Evolutionary conservation across 23 red algal species (phyloP), one percentile per base, ranked within the genome.

Genomic region (Gracilaria domingensis): DNA sequence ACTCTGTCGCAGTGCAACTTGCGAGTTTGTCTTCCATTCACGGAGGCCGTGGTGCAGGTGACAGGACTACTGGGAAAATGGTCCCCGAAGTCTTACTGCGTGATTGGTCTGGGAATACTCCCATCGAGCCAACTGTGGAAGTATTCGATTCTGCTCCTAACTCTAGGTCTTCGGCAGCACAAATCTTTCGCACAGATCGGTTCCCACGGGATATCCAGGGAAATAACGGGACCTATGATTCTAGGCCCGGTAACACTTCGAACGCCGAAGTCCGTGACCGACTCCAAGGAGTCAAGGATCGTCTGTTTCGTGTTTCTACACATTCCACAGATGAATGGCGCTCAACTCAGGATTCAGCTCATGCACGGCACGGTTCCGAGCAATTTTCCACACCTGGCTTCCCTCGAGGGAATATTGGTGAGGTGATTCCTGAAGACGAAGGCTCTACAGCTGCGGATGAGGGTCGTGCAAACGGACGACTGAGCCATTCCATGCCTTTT

Each of bases 91-190:
- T 88, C 33, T 58, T 88, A 23, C 25, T 88, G 18, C 84, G 69
- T 77, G 84, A 88, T 44, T 88, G 84, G 84, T 88, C 84, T 23
- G 84, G 84, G 18, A 75, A 38, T 42, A 88, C 67, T 54, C 84
- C 84, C 24, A 78, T 88, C 26, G 84, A 88, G 59, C 84, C 84
- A 60, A 88, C 59, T 69, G 84, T 88, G 25, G 84, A 88, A 76
- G 66, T 88, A 48, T 67, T 76, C 24, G 84, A 88, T 35, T 88
- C 84, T 17, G 84, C 84, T 21, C 71, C 84, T 4, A 88, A 88
- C 67, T 78, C 84, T 8, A 33, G 49, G 38, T 88, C 84, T 42
- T 88, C 84, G 62, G 81, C 65, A 51, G 33, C 81, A 69, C 45
- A 65, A 24, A 30, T 50, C 24, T 69, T 69, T 13, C 59, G 45